These are phyloP conservation scores for Psilocybe cubensis DNA, from an alignment of 768 basidiomycete genomes.

Conservation along the genomic window DNA sequence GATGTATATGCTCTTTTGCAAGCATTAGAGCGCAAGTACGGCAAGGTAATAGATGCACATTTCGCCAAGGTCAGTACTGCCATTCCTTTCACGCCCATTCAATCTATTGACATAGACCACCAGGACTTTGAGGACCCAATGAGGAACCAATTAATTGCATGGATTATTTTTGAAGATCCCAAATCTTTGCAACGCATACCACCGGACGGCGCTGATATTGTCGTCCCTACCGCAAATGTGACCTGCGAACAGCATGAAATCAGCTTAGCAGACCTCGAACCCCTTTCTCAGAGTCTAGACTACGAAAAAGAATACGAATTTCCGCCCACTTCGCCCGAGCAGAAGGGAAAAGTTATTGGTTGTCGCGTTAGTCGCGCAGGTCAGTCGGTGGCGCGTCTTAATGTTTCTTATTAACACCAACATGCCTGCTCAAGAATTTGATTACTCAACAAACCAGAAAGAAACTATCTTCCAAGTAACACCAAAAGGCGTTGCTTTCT, in stretches of 20 bases:
- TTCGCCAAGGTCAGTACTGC: conserved; percentile 40
- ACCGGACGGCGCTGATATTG: conserved; percentile 23
- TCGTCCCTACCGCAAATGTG: conserved; percentile 27
- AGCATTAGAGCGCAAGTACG: conserved; percentile 58
- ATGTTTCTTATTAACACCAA: not conserved
- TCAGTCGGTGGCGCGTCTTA: conserved; percentile 7
- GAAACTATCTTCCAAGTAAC: conserved; percentile 1
- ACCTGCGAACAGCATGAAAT: conserved; percentile 31
- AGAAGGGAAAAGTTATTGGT: conserved; percentile 17
- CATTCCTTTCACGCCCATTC: not conserved
- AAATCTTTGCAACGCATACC: conserved; percentile 43
- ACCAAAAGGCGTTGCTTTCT: conserved; percentile 11
- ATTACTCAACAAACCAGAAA: not conserved
- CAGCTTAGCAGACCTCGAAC: conserved; percentile 39
- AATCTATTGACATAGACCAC: not conserved
- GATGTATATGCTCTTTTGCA: conserved; percentile 57
- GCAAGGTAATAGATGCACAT: conserved; percentile 46
- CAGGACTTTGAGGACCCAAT: conserved; percentile 53
- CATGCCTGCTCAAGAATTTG: not conserved
- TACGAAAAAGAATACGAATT: conserved; percentile 15
- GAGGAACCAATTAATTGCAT: conserved; percentile 45
- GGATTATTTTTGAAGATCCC: conserved; percentile 49
- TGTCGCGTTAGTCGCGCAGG: conserved; percentile 22
- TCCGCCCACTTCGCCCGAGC: conserved; percentile 9
- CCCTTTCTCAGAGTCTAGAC: conserved; percentile 19